Evolutionary conservation across 305 asterid genomes (phyloP).

Genomic region (Fraxinus velutina): DNA sequence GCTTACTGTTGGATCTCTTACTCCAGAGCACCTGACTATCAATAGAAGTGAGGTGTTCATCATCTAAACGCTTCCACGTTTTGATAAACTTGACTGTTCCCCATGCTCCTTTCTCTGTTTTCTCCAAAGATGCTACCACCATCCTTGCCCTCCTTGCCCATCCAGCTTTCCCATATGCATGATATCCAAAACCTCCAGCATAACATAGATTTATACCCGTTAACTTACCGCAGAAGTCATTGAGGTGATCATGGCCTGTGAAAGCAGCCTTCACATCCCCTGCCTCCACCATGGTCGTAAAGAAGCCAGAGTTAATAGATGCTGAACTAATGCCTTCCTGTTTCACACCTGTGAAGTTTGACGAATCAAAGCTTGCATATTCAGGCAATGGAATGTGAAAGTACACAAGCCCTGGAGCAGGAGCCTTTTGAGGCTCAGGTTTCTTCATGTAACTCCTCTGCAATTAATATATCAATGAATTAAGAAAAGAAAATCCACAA

Average conservation of each 20-base stretch:
- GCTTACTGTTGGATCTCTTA: constrained; percentile 45
- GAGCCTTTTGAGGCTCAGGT: constrained; percentile 60
- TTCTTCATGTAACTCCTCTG: constrained; percentile 54
- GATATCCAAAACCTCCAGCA: constrained; percentile 98
- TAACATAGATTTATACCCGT: constrained; percentile 71
- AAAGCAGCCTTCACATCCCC: constrained; percentile 94
- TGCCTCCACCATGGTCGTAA: constrained; percentile 71
- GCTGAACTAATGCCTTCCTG: constrained; percentile 90
- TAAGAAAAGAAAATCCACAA: not conserved
- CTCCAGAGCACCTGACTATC: constrained; percentile 85
- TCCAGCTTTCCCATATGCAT: constrained; percentile 91
- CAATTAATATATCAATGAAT: constrained; percentile 22
- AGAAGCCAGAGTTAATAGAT: constrained; percentile 76
- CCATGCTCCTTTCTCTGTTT: constrained; percentile 58
- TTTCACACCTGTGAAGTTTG: constrained; percentile 70
- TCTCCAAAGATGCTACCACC: constrained; percentile 74
- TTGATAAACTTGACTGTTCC: constrained; percentile 70
- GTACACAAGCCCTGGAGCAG: constrained; percentile 82
- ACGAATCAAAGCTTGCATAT: constrained; percentile 63
- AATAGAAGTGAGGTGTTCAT: constrained; percentile 53
- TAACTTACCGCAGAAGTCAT: constrained; percentile 84
- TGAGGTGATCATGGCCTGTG: constrained; percentile 86
- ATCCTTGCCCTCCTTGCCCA: constrained; percentile 96
- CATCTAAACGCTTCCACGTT: constrained; percentile 89
- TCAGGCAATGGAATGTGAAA: constrained; percentile 96